phyloP scores from a whole-genome alignment of 2,329 filamentous ascomycete species.

The Septoria petroselini region DNA sequence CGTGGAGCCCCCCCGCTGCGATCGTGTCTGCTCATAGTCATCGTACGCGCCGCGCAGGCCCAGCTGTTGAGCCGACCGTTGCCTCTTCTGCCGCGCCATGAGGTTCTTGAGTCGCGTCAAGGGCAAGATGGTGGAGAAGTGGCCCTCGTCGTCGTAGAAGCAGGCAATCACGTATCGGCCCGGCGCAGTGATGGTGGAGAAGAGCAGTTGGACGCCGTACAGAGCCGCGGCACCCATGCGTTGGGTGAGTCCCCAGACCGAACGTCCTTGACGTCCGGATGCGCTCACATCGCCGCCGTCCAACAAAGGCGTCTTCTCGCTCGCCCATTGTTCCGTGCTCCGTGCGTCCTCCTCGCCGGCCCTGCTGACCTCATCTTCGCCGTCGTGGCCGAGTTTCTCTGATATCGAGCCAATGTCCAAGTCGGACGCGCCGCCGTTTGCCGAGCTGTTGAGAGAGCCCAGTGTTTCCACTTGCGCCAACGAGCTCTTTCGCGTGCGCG shows the following conservation, averaged over 20 bases:
- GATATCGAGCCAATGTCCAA: conserved; percentile 27
- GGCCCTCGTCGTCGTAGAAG: conserved; percentile 76
- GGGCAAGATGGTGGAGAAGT: conserved; percentile 74
- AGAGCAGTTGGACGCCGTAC: conserved; percentile 71
- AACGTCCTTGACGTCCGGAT: conserved; percentile 11
- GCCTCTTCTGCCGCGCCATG: conserved; percentile 45
- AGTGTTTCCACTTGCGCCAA: conserved; percentile 25
- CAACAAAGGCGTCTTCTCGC: conserved; percentile 71
- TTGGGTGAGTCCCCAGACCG: conserved; percentile 38
- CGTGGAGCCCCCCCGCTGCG: conserved; percentile 34
- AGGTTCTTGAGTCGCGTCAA: conserved; percentile 58
- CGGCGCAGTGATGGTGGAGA: conserved; percentile 75
- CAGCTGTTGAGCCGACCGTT: conserved; percentile 31
- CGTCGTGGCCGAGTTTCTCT: conserved; percentile 27
- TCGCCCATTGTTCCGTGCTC: conserved; percentile 28
- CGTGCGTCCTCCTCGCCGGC: conserved; percentile 23
- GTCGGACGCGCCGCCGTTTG: conserved; percentile 12
- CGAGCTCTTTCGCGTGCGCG: conserved; percentile 47
- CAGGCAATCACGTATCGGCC: conserved; percentile 78
- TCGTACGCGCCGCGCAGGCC: conserved; percentile 34
- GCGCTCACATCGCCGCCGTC: conserved; percentile 27
- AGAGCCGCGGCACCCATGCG: conserved; percentile 70
- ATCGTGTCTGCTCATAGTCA: conserved; percentile 35
- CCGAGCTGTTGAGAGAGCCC: conserved; percentile 12
- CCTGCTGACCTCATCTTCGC: conserved; percentile 22